Percentiles rank a stretch among this genome's conserved stretches.
These are phyloP conservation scores for Fusarium sulawesiense DNA, from an alignment of 2,329 filamentous ascomycete genomes.

Conservation along the genomic window DNA sequence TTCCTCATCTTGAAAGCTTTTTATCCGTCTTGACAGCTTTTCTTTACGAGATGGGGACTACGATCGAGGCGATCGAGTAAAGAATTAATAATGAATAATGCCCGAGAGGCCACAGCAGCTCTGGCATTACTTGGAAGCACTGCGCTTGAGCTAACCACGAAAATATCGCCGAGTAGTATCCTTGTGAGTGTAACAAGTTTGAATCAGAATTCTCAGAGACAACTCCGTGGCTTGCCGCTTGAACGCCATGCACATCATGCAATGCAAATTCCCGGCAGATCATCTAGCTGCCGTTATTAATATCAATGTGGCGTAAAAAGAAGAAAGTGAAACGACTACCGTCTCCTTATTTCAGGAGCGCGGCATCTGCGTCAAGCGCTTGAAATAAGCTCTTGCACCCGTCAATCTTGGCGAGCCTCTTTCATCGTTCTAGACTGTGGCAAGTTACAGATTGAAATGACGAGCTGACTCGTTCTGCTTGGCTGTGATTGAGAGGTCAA, in stretches of 20 bases:
- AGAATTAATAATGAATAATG: background rate
- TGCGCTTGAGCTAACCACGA: background rate
- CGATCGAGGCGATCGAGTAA: background rate
- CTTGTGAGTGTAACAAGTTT: background rate
- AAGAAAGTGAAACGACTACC: background rate
- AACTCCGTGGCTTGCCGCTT: background rate
- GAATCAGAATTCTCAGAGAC: background rate
- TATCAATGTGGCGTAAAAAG: background rate
- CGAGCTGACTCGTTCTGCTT: background rate
- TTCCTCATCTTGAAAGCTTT: background rate
- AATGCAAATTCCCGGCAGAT: background rate
- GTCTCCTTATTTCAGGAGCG: background rate
- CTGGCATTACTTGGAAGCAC: no score
- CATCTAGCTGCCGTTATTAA: background rate
- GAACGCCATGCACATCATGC: background rate
- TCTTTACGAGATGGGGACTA: background rate
- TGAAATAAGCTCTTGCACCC: background rate
- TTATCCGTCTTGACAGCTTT: background rate
- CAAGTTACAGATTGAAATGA: background rate
- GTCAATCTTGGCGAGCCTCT: background rate
- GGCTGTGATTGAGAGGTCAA: accelerated
- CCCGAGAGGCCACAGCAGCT: background rate
- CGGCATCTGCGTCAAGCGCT: background rate
- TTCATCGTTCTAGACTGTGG: background rate
- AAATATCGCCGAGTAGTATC: background rate